Evolutionary conservation across 805 yeast genomes (phyloP).

Genomic region (Metschnikowia anglica): DNA sequence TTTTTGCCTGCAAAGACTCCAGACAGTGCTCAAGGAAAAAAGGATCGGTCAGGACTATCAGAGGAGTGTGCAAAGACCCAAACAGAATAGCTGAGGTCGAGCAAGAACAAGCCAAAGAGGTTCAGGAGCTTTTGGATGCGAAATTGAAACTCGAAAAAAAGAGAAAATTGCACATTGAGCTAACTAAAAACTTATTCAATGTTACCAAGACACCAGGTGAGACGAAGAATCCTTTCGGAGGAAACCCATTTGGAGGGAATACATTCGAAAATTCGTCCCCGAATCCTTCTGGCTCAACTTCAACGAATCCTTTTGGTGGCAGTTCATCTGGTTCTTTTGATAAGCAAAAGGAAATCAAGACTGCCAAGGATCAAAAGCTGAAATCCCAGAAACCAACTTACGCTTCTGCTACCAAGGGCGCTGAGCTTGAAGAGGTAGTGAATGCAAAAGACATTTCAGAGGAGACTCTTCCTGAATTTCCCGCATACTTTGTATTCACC

Average conservation of each 20-base stretch:
- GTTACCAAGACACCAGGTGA: constrained; percentile 20
- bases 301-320: constrained; percentile 24
- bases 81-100: constrained; percentile 41
- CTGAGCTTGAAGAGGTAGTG: neutral
- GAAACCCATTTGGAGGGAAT: constrained; percentile 43
- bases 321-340: neutral
- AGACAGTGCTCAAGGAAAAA: constrained; percentile 59
- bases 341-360: constrained; percentile 1
- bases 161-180: constrained; percentile 37
- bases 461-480: constrained; percentile 48
- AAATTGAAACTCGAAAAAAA: constrained; percentile 45
- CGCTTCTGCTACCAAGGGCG: constrained; percentile 7
- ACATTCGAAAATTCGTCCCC: constrained; percentile 10
- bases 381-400: constrained; percentile 7
- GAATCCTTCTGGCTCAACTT: neutral
- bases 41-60: constrained; percentile 71
- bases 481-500: constrained; percentile 67
- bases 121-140: constrained; percentile 37
- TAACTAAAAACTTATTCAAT: constrained; percentile 41
- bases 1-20: constrained; percentile 68
- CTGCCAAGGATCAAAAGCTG: constrained; percentile 5
- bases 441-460: constrained; percentile 5
- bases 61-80: constrained; percentile 71
- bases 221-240: constrained; percentile 31
- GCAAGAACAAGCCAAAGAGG: constrained; percentile 31